These are phyloP conservation scores for Nicotiana benthamiana DNA, from an alignment of 257 asterid species.

Conservation along the genomic window DNA sequence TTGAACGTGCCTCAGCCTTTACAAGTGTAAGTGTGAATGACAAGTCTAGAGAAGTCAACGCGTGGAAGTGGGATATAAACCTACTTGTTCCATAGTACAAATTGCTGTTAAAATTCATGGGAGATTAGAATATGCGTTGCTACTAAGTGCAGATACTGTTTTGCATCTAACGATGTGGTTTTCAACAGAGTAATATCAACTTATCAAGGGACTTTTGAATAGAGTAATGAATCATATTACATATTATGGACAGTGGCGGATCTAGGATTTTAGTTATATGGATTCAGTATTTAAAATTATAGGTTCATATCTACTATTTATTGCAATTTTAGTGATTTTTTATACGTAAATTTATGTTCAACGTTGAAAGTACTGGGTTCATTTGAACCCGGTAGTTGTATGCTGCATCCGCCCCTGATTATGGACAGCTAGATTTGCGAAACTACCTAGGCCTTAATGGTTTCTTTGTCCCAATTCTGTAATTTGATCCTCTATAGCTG, in stretches of 20 bases:
- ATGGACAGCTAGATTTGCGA: background rate
- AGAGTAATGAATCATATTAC: background rate
- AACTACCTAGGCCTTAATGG: background rate
- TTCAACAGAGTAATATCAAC: background rate
- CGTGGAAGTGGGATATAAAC: background rate
- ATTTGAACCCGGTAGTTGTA: too few species aligned
- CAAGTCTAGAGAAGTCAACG: background rate
- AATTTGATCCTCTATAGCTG: background rate
- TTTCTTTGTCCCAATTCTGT: too few species aligned
- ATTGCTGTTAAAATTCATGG: background rate
- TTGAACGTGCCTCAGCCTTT: background rate
- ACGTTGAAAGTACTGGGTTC: too few species aligned
- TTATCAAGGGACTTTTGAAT: background rate
- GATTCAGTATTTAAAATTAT: too few species aligned
- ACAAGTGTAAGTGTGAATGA: background rate
- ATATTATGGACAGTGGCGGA: background rate
- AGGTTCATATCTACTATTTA: too few species aligned
- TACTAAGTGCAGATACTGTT: background rate
- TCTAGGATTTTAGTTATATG: too few species aligned
- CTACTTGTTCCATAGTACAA: background rate
- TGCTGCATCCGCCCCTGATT: too few species aligned
- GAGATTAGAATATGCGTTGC: too few species aligned
- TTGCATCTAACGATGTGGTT: background rate
- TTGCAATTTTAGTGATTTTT: too few species aligned
- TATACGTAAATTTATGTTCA: too few species aligned